Conservation (phyloP, 306 rosid genomes). For the Amphicarpaea edgeworthii region DNA sequence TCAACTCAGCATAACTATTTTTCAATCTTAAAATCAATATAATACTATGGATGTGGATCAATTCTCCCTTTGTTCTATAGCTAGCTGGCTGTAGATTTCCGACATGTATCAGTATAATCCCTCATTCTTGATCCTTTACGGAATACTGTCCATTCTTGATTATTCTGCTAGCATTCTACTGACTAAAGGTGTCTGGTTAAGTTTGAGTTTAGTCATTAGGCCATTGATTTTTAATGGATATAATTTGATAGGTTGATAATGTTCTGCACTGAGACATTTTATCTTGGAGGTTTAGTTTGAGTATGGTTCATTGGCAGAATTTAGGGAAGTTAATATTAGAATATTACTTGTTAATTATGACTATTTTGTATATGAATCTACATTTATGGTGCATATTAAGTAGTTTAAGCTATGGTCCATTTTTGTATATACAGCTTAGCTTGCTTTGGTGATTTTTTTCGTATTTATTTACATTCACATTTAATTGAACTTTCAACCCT, state of each 20-base stretch:
- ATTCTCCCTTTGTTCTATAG: constrained; percentile 23
- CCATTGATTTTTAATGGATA: constrained; percentile 6
- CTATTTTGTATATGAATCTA: constrained; percentile 22
- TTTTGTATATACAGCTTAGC: constrained; percentile 24
- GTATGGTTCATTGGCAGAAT: constrained; percentile 4
- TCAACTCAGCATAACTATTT: constrained; percentile 12
- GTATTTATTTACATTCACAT: background rate
- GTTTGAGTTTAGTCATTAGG: constrained; percentile 9
- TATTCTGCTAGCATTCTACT: constrained; percentile 10
- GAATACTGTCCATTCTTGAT: constrained; percentile 26
- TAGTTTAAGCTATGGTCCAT: constrained; percentile 6
- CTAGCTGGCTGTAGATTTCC: background rate
- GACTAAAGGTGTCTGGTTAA: constrained; percentile 24
- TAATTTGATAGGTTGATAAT: background rate
- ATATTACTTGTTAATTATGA: constrained; percentile 15
- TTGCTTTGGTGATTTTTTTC: background rate
- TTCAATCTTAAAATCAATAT: background rate
- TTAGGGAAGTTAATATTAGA: constrained; percentile 11
- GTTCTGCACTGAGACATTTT: background rate
- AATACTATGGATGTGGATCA: background rate
- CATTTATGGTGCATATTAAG: constrained; percentile 7
- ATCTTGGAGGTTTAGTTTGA: constrained; percentile 2
- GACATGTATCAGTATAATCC: background rate
- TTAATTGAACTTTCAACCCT: background rate
- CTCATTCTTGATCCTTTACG: background rate